These are phyloP conservation scores for Lichtheimia corymbifera DNA, from an alignment of 371 early-diverging fungal species.

Conservation along the genomic window DNA sequence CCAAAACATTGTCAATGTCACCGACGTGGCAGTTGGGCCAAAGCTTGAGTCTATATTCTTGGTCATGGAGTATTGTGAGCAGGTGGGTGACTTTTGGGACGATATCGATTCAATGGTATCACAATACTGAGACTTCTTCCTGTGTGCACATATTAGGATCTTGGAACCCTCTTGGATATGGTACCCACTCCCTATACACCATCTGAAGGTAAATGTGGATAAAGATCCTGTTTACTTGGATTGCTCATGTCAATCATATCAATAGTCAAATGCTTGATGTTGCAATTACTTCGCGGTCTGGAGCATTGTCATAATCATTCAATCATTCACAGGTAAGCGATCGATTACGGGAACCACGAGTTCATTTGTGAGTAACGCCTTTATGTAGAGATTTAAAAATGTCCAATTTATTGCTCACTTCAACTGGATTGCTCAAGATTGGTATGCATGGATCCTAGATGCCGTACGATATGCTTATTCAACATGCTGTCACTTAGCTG, in stretches of 20 bases:
- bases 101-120: neutral
- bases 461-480: neutral
- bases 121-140: neutral
- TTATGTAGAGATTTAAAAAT: conserved; percentile 77
- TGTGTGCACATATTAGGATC: conserved; percentile 45
- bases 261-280: conserved; percentile 80
- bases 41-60: conserved; percentile 69
- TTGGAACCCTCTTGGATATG: conserved; percentile 68
- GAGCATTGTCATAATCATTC: conserved; percentile 77
- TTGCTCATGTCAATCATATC: neutral
- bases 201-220: conserved; percentile 54
- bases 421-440: conserved; percentile 77
- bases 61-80: conserved; percentile 82
- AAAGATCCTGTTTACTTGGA: neutral
- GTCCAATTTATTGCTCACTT: conserved; percentile 79
- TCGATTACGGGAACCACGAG: neutral
- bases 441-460: conserved; percentile 39
- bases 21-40: conserved; percentile 75
- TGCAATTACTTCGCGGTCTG: conserved; percentile 74
- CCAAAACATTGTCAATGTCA: conserved; percentile 84
- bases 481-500: conserved; percentile 37
- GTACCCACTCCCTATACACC: conserved; percentile 59
- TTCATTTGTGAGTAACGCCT: neutral
- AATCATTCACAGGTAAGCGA: conserved; percentile 70
- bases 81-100: conserved; percentile 34